Evolutionary conservation across 306 rosid genomes (phyloP), one percentile per base, ranked within the genome.

Genomic region (Prunus mume): DNA sequence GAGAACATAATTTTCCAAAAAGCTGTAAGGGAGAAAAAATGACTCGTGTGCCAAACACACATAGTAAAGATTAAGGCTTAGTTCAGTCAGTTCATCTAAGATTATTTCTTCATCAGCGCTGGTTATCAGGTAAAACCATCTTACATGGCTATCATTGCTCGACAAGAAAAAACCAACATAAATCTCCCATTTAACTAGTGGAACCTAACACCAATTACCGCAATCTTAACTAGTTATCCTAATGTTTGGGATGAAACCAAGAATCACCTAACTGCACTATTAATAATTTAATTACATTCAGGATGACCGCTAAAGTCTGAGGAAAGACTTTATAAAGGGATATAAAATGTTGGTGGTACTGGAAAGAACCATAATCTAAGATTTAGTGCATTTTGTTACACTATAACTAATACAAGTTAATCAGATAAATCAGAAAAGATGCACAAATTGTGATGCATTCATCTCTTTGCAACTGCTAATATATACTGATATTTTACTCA

Each of bases 331-430:
- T 5, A 5, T 2, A 3, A 28, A 70, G 60, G 45, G n/a, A 55
- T 34, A 34, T n/a, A 62, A 25, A 2, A 60, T 27, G 65, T 25
- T 22, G 27, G 11, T 18, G 27, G 11, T 28, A 50, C 28, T 30
- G 47, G 45, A 71, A 71, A 71, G 49, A 71, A 71, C 5, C 62
- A 70, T 11, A 9, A 70, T 70, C 62, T 13, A 30, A 68, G 68
- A 19, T 12, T 58, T 41, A 55, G 47, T 18, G 6, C 24, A 34
- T 34, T 38, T 12, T 12, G 24, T 56, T 38, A 19, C 65, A 72
- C 41, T n/a, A 72, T 55, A 34, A 71, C 28, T 71, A 17, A 55
- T 34, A 13, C 14, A 34, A 19, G 14, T 38, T 52, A 6, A 54
- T 12, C 11, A 71, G 46, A 69, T 28, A 3, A n/a, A 30, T 57